Conservation (phyloP, 2,329 filamentous ascomycete genomes). For the Zopfia rhizophila region DNA sequence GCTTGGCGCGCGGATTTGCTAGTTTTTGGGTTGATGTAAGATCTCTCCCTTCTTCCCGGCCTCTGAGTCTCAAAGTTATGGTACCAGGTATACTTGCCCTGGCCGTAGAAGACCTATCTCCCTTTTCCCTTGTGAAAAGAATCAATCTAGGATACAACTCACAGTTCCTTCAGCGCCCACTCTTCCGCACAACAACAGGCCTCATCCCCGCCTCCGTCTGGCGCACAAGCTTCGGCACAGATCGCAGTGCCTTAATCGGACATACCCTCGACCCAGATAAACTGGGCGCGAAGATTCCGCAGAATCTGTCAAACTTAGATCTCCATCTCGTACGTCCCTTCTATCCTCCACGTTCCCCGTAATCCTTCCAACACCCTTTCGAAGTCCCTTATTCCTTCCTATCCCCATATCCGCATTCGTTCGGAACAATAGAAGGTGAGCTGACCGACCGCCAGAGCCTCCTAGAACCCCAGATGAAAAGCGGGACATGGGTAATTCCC, state of each 20-base stretch:
- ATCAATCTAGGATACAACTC: neutral
- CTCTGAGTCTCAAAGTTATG: no score
- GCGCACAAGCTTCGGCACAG: constrained; percentile 51
- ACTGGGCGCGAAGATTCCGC: constrained; percentile 51
- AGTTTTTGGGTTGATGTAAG: constrained; percentile 54
- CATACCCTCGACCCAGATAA: constrained; percentile 51
- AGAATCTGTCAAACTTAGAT: constrained; percentile 51
- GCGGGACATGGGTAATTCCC: constrained; percentile 46
- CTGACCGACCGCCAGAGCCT: no score
- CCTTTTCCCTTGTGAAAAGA: neutral
- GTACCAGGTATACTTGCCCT: no score
- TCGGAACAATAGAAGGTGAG: no score
- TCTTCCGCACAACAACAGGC: constrained; percentile 54
- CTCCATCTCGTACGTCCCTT: constrained; percentile 42
- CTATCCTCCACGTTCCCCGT: no score
- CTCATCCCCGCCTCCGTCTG: constrained; percentile 54
- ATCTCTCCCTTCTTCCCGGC: constrained; percentile 1
- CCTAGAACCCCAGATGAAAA: constrained; percentile 48
- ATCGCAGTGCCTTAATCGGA: constrained; percentile 52
- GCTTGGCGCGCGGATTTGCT: constrained; percentile 52
- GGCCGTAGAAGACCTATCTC: neutral
- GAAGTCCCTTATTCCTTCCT: no score
- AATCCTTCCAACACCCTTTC: neutral
- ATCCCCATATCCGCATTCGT: no score
- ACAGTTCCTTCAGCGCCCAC: constrained; percentile 34